A percentile compares a stretch with the other conserved stretches of the same genome.
Conservation (phyloP, 2,329 filamentous ascomycete genomes). For the Tympanopsis confertula region DNA sequence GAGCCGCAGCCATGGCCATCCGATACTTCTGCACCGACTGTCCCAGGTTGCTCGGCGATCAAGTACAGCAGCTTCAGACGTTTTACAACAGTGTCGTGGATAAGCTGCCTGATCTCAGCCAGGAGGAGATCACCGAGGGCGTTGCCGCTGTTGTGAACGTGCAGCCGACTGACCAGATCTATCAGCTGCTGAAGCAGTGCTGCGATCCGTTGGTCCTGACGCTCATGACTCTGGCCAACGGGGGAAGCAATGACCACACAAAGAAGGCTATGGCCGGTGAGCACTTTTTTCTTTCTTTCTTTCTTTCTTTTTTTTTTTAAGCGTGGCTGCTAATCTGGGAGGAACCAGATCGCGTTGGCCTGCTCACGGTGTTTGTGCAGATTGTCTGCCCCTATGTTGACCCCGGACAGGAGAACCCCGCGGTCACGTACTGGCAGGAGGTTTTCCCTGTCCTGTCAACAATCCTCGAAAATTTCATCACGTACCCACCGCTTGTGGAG, state of each 20-base stretch:
- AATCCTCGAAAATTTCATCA: slow-evolving; percentile 77
- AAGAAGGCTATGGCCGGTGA: slow-evolving; percentile 77
- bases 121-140: slow-evolving; percentile 93
- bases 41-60: slow-evolving; percentile 70
- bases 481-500: slow-evolving; percentile 81
- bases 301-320: background rate
- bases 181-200: slow-evolving; percentile 79
- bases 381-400: slow-evolving; percentile 63
- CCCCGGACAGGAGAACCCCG: slow-evolving; percentile 67
- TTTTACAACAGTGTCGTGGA: slow-evolving; percentile 89
- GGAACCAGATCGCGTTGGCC: slow-evolving; percentile 76
- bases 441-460: slow-evolving; percentile 78
- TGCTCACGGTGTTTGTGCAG: slow-evolving; percentile 85
- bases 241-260: slow-evolving; percentile 68
- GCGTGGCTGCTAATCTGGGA: no score
- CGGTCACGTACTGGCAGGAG: slow-evolving; percentile 91
- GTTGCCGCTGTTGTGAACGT: slow-evolving; percentile 84
- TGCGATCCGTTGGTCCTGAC: slow-evolving; percentile 81
- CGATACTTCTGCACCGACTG: slow-evolving; percentile 97
- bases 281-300: slow-evolving; percentile 9
- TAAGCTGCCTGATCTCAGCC: slow-evolving; percentile 71
- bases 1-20: slow-evolving; percentile 84
- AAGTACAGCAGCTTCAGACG: slow-evolving; percentile 74
- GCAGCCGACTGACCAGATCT: slow-evolving; percentile 70
- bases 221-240: slow-evolving; percentile 76